Conservation (phyloP, 208 protist species). For the Crithidia thermophila region DNA sequence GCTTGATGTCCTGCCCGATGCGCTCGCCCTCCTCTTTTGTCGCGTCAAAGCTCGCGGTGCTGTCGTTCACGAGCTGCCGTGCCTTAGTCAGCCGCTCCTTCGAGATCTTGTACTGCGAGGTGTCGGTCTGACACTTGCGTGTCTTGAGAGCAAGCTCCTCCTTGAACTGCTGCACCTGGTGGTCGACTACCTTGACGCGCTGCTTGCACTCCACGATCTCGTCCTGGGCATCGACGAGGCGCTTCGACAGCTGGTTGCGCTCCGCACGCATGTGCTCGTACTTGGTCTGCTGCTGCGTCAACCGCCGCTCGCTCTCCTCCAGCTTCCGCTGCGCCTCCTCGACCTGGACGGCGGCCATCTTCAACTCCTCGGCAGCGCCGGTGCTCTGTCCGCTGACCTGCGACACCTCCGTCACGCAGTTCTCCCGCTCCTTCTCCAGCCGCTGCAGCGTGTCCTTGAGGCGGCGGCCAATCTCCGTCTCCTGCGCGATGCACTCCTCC, state of each 20-base stretch:
- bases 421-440: conserved; percentile 94
- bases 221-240: conserved; percentile 96
- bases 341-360: conserved; percentile 85
- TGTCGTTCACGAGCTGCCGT: conserved; percentile 71
- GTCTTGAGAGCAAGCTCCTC: conserved; percentile 96
- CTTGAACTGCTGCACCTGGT: conserved; percentile 94
- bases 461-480: conserved; percentile 53
- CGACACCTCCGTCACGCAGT: conserved; percentile 85
- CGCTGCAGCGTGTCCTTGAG: conserved; percentile 62
- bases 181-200: conserved; percentile 98
- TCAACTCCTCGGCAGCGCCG: conserved; percentile 92
- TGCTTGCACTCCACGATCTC: conserved; percentile 97
- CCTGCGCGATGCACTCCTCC: conserved; percentile 57
- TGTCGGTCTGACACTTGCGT: conserved; percentile 71
- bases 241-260: conserved; percentile 98
- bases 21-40: conserved; percentile 55
- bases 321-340: conserved; percentile 96
- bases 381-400: conserved; percentile 86
- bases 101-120: conserved; percentile 45
- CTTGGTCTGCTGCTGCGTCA: conserved; percentile 74
- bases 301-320: conserved; percentile 90
- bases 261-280: conserved; percentile 96
- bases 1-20: conserved; percentile 88
- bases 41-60: conserved; percentile 57
- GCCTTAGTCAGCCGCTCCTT: conserved; percentile 80